A percentile compares a stretch with the other conserved stretches of the same genome.
These are phyloP conservation scores for Globisporangium megalacanthum DNA, from an alignment of 352 stramenopile species.

Conservation along the genomic window DNA sequence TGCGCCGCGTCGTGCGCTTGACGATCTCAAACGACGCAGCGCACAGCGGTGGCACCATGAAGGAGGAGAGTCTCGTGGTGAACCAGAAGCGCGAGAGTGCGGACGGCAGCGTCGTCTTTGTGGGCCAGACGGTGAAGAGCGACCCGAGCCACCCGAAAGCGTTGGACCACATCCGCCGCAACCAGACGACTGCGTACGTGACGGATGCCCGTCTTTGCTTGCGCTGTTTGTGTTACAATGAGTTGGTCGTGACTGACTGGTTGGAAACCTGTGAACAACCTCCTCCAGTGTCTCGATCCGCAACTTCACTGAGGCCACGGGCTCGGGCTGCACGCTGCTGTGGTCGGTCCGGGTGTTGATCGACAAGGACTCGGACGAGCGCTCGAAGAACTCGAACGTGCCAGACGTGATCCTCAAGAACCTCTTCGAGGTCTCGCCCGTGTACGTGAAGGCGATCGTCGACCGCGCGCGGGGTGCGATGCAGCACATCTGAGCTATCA, in stretches of 20 bases:
- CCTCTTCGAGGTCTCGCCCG: constrained; percentile 80
- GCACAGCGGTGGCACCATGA: constrained; percentile 71
- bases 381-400: constrained; percentile 71
- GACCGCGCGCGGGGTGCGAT: constrained; percentile 56
- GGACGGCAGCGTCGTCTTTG: constrained; percentile 64
- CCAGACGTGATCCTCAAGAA: constrained; percentile 87
- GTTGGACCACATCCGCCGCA: constrained; percentile 61
- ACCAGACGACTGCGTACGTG: constrained; percentile 74
- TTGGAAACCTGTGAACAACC: background rate
- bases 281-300: constrained; percentile 57
- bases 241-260: too few species aligned
- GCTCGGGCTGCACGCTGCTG: constrained; percentile 60
- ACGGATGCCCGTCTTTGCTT: background rate
- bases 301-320: constrained; percentile 74
- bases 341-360: constrained; percentile 84
- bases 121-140: constrained; percentile 56
- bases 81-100: constrained; percentile 78
- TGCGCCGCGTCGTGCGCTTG: constrained; percentile 74
- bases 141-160: constrained; percentile 70
- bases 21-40: constrained; percentile 68
- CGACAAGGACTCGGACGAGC: constrained; percentile 69
- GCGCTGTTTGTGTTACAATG: background rate
- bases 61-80: constrained; percentile 72
- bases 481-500: constrained; percentile 27
- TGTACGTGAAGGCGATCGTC: constrained; percentile 82